Evolutionary conservation across 2,329 filamentous ascomycete species (phyloP).

Genomic region (Coleophoma eucalyptorum): DNA sequence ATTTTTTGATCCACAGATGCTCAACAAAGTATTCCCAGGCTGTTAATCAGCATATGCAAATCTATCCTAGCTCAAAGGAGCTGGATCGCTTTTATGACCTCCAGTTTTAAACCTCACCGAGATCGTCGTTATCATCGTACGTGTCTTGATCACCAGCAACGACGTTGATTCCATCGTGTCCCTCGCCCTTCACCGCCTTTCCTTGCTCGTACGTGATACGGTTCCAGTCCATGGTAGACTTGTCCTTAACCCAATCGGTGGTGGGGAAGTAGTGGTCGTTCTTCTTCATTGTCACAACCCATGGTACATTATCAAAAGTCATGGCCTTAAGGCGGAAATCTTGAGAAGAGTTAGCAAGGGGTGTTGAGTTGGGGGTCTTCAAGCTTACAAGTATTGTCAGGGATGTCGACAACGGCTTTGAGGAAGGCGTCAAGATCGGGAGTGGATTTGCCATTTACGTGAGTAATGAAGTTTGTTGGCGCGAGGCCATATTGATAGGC

Average conservation of each 20-base stretch:
- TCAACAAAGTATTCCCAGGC: no score
- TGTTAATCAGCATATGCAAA: no score
- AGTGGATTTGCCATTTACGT: slow-evolving; percentile 86
- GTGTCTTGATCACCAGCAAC: slow-evolving; percentile 12
- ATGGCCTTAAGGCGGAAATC: slow-evolving; percentile 96
- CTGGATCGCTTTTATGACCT: no score
- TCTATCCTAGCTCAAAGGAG: no score
- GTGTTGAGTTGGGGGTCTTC: neutral
- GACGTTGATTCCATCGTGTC: slow-evolving; percentile 27
- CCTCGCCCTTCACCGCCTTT: slow-evolving; percentile 49
- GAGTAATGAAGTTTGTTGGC: slow-evolving; percentile 95
- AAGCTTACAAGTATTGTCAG: slow-evolving; percentile 82
- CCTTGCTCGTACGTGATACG: slow-evolving; percentile 58
- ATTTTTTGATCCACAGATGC: no score
- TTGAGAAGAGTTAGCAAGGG: slow-evolving; percentile 26
- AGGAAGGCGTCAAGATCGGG: slow-evolving; percentile 80
- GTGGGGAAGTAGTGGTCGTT: slow-evolving; percentile 92
- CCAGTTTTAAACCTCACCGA: neutral
- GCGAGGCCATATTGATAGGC: slow-evolving; percentile 88
- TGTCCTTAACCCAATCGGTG: slow-evolving; percentile 66
- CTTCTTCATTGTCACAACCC: slow-evolving; percentile 99
- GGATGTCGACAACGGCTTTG: slow-evolving; percentile 77
- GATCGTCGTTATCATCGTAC: neutral
- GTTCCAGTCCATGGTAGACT: slow-evolving; percentile 58
- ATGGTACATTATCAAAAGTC: slow-evolving; percentile 96